Base-by-base conservation (phyloP, 257 asterid genomes). In the Rauvolfia tetraphylla region DNA sequence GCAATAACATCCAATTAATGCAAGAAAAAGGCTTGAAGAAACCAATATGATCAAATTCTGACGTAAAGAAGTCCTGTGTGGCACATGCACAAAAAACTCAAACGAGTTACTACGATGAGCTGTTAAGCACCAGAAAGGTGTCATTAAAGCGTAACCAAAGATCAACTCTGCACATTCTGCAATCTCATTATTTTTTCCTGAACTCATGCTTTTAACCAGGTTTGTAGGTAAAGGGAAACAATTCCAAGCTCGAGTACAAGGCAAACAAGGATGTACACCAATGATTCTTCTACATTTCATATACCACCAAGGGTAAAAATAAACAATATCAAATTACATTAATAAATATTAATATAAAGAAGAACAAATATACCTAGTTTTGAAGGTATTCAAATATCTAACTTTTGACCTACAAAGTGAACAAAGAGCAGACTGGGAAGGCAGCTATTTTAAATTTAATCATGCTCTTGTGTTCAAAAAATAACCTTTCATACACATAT, bases 1-100 rank as follows among this genome's bases (percentile, higher is more conserved):
- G 80, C 77, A 79, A 81, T 58, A 75, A 82, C 42, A 7, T 23
- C 68, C 20, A 79, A 54, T 51, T 18, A 77, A 33, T 36, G 48
- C 58, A 75, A 72, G 75, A 15, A 49, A 68, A 56, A 34, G 23
- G 42, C 42, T 62, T 2, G 38, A 49, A 41, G 25, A 49, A 53
- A 79, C 22, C 0, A 31, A 4, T 69, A 73, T 36, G 42, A 34
- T 4, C 22, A 39, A 48, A 18, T 25, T 23, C 54, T 48, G 7
- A 76, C 31, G 31, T 49, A 2, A 53, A 1, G 23, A 17, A 14
- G 56, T 27, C 15, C 1, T 31, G 3, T 34, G n/a, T 54, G 25
- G 31, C 44, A 75, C 22, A 65, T 20, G 36, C 53, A 67, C 53
- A 58, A 42, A 46, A 49, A 73, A 25, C 29, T 56, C 36, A 27